These are phyloP conservation scores for Aspergillus asperescens DNA, from an alignment of 495 filamentous ascomycete genomes.

Conservation along the genomic window DNA sequence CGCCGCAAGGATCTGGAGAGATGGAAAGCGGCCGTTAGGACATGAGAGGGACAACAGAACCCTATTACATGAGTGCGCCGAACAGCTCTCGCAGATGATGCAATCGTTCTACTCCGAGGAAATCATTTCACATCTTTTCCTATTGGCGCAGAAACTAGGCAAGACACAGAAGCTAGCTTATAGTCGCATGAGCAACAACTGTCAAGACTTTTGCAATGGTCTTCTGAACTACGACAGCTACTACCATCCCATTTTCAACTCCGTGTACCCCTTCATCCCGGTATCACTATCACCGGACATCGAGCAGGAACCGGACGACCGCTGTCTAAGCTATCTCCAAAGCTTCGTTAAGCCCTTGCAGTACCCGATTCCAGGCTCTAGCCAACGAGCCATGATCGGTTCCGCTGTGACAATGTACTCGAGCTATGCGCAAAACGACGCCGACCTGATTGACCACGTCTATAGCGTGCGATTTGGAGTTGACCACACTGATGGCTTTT, in stretches of 20 bases:
- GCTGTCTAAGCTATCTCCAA: slow-evolving; percentile 3
- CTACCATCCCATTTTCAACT: neutral
- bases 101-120: neutral
- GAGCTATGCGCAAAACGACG: slow-evolving; percentile 7
- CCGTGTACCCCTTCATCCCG: slow-evolving; percentile 7
- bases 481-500: neutral
- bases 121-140: neutral
- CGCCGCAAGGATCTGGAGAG: neutral
- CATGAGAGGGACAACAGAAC: neutral
- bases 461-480: slow-evolving; percentile 5
- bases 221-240: slow-evolving; percentile 2
- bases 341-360: slow-evolving; percentile 4
- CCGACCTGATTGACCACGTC: slow-evolving; percentile 8
- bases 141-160: slow-evolving; percentile 1
- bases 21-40: neutral
- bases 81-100: neutral
- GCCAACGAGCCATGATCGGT: slow-evolving; percentile 1
- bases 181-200: slow-evolving; percentile 8
- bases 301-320: neutral
- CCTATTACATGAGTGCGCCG: neutral
- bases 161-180: slow-evolving; percentile 10
- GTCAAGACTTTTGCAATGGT: slow-evolving; percentile 9
- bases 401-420: slow-evolving; percentile 13
- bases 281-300: slow-evolving; percentile 1
- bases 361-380: slow-evolving; percentile 4